Conservation (phyloP, 805 yeast species). For the Yamadazyma sp. region DNA sequence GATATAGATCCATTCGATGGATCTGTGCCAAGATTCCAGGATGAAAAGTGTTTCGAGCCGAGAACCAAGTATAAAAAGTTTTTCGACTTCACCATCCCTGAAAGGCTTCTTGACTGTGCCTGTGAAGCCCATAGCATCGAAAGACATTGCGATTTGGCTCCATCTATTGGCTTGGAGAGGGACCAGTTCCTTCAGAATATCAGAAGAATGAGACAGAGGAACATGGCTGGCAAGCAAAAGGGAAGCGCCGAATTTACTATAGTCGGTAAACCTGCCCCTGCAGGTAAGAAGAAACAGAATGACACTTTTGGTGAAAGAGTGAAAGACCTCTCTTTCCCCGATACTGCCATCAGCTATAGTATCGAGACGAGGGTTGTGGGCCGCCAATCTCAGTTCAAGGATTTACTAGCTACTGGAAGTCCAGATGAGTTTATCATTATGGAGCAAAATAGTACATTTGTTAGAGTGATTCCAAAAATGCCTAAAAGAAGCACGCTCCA, state of each 20-base stretch:
- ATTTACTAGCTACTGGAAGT: constrained; percentile 12
- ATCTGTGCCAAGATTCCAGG: constrained; percentile 25
- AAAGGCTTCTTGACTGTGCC: constrained; percentile 34
- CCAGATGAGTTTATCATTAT: constrained; percentile 34
- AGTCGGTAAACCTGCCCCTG: neutral
- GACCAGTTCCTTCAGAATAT: constrained; percentile 26
- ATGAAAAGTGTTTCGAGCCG: constrained; percentile 30
- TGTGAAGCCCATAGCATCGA: constrained; percentile 35
- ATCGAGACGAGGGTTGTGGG: constrained; percentile 40
- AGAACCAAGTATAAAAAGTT: constrained; percentile 37
- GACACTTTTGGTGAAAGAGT: constrained; percentile 10
- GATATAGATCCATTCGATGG: constrained; percentile 35
- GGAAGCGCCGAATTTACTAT: constrained; percentile 8
- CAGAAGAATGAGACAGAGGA: constrained; percentile 25
- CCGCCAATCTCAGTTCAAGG: constrained; percentile 32
- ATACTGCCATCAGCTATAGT: constrained; percentile 34
- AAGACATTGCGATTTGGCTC: constrained; percentile 37
- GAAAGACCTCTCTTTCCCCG: constrained; percentile 34
- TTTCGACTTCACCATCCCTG: constrained; percentile 40
- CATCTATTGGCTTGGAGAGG: constrained; percentile 35
- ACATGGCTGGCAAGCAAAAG: constrained; percentile 16
- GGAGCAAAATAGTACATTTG: constrained; percentile 27
- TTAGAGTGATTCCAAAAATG: constrained; percentile 25
- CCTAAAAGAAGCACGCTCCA: neutral
- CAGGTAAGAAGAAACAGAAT: neutral